Evolutionary conservation across 805 yeast genomes (phyloP).

Genomic region (Sungouiella blattae): DNA sequence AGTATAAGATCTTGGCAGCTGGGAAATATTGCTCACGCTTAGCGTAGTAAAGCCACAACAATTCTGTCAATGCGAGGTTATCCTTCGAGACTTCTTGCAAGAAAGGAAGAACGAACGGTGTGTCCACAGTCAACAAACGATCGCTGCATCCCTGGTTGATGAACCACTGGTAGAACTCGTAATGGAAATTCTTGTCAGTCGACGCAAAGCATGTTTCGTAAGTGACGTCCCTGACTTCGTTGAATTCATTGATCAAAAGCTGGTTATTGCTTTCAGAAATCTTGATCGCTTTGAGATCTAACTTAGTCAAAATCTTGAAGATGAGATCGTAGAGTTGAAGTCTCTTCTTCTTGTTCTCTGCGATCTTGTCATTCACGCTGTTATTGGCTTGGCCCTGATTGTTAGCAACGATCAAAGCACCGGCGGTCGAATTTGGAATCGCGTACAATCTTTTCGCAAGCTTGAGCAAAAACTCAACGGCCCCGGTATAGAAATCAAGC

Average conservation of each 20-base stretch:
- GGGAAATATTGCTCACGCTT: slow-evolving; percentile 72
- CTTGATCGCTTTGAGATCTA: slow-evolving; percentile 61
- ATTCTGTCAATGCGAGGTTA: slow-evolving; percentile 70
- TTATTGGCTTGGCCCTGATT: slow-evolving; percentile 2
- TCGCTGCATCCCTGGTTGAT: slow-evolving; percentile 74
- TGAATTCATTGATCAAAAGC: slow-evolving; percentile 45
- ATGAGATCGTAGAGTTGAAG: slow-evolving; percentile 61
- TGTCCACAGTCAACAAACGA: slow-evolving; percentile 71
- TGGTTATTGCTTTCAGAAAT: slow-evolving; percentile 34
- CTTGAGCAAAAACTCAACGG: slow-evolving; percentile 75
- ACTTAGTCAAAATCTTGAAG: slow-evolving; percentile 68
- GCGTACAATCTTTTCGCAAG: slow-evolving; percentile 63
- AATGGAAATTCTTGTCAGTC: slow-evolving; percentile 84
- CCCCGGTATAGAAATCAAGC: slow-evolving; percentile 77
- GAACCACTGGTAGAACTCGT: slow-evolving; percentile 90
- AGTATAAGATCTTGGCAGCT: slow-evolving; percentile 77
- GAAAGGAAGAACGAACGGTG: slow-evolving; percentile 76
- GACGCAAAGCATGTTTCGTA: slow-evolving; percentile 72
- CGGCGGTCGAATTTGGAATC: slow-evolving; percentile 4
- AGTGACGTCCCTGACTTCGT: slow-evolving; percentile 64
- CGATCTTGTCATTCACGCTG: slow-evolving; percentile 6
- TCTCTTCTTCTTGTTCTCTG: slow-evolving; percentile 19
- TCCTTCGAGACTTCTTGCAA: slow-evolving; percentile 63
- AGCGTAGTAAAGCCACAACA: slow-evolving; percentile 87
- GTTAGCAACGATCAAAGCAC: neutral